Evolutionary conservation across 805 yeast genomes (phyloP).

Genomic region (Schwanniomyces yamadae): DNA sequence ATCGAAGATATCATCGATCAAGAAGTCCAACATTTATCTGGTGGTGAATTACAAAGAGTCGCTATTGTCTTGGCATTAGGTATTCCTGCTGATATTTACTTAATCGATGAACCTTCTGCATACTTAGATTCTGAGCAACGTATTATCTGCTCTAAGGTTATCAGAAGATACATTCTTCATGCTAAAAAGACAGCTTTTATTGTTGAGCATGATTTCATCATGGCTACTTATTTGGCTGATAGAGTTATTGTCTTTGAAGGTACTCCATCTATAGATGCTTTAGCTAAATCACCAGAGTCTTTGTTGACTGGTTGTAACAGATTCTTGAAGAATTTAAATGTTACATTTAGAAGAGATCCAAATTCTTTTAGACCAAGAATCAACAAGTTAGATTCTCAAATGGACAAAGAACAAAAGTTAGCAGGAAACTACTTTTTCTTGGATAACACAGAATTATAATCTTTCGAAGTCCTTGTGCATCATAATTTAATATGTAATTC

Average conservation of each 20-base stretch:
- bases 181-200: constrained; percentile 98
- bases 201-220: constrained; percentile 99
- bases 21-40: constrained; percentile 95
- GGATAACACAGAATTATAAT: constrained; percentile 55
- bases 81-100: constrained; percentile 90
- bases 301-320: constrained; percentile 95
- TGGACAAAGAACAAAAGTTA: constrained; percentile 96
- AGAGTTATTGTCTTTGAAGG: constrained; percentile 99
- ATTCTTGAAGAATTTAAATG: constrained; percentile 94
- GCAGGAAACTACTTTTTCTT: constrained; percentile 95
- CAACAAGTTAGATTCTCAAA: constrained; percentile 95
- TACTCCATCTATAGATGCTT: constrained; percentile 79
- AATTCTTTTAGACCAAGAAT: constrained; percentile 98
- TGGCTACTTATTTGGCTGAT: constrained; percentile 99
- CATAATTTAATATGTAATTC: no score
- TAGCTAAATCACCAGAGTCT: constrained; percentile 87
- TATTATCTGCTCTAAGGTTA: constrained; percentile 97
- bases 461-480: no score
- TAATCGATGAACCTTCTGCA: constrained; percentile 98
- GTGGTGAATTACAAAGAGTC: constrained; percentile 99
- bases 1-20: constrained; percentile 95
- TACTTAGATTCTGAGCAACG: constrained; percentile 99
- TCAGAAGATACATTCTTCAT: constrained; percentile 93
- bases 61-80: constrained; percentile 96
- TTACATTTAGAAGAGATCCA: constrained; percentile 99